Evolutionary conservation across 257 asterid species (phyloP).

Genomic region (Gentiana straminea): DNA sequence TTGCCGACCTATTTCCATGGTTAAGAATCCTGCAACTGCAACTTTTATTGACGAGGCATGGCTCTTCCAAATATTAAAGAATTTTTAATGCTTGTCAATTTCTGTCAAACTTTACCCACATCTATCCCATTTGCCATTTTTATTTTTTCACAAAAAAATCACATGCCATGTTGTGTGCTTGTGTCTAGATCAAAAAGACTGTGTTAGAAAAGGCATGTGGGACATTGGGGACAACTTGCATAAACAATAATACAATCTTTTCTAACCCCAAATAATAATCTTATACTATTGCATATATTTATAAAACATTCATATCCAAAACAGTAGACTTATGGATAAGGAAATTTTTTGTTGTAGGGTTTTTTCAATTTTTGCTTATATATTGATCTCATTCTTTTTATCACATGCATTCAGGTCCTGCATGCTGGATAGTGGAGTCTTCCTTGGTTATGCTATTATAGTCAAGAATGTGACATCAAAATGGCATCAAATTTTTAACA

Average conservation of each 20-base stretch:
- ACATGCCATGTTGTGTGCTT: constrained; percentile 8
- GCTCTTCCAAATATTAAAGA: too few species aligned
- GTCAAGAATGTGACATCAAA: too few species aligned
- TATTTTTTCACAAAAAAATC: constrained; percentile 1
- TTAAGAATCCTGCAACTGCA: too few species aligned
- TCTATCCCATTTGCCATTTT: too few species aligned
- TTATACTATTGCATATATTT: constrained; percentile 1
- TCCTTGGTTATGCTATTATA: too few species aligned
- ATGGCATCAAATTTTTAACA: too few species aligned
- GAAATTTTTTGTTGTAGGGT: neutral
- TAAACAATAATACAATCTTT: neutral
- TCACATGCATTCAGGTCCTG: constrained; percentile 1
- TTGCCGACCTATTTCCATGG: too few species aligned
- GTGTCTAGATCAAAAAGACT: constrained; percentile 1
- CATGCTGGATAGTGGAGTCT: neutral
- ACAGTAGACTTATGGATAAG: constrained; percentile 18
- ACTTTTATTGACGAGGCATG: too few species aligned
- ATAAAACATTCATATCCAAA: constrained; percentile 5
- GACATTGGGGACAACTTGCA: neutral
- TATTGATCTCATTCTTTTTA: neutral
- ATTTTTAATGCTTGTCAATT: too few species aligned
- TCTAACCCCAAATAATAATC: neutral
- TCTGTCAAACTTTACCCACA: too few species aligned
- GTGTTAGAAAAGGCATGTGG: neutral
- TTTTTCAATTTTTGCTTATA: neutral